Conservation (phyloP, 1,284 basidiomycete genomes). For the Trichosporon sp. region DNA sequence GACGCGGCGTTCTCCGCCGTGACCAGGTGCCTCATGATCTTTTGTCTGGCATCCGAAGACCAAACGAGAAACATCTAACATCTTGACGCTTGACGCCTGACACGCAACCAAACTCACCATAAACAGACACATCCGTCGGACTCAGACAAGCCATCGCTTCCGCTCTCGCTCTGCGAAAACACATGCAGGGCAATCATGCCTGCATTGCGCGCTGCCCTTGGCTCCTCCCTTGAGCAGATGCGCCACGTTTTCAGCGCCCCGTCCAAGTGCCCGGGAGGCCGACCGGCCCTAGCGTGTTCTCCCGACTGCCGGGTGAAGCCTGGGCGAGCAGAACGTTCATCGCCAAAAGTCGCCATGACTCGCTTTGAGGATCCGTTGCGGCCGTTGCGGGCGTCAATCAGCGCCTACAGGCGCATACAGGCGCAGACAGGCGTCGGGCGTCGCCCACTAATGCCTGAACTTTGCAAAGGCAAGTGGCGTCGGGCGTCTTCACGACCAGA, state of each 20-base stretch:
- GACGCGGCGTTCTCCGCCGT: neutral
- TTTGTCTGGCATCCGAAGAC: neutral
- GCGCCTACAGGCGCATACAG: neutral
- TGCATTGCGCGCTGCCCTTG: neutral
- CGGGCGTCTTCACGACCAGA: slow-evolving; percentile 2
- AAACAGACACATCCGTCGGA: neutral
- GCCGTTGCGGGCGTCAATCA: no score
- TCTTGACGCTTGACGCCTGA: neutral
- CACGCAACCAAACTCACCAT: neutral
- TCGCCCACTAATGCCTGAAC: neutral
- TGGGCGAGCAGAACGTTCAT: neutral
- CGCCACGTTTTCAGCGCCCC: slow-evolving; percentile 18
- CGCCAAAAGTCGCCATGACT: neutral
- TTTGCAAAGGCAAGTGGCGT: neutral
- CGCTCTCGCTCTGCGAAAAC: neutral
- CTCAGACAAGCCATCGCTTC: neutral
- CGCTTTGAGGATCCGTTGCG: neutral
- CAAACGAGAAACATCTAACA: neutral
- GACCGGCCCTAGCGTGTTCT: slow-evolving; percentile 13
- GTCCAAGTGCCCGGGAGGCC: neutral
- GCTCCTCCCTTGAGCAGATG: neutral
- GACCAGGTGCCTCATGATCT: neutral
- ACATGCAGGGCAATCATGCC: neutral
- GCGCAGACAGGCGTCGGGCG: neutral
- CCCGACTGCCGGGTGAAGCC: neutral